These are phyloP conservation scores for Carex parvula DNA, from an alignment of 176 grass and related monocot genomes.

Conservation along the genomic window DNA sequence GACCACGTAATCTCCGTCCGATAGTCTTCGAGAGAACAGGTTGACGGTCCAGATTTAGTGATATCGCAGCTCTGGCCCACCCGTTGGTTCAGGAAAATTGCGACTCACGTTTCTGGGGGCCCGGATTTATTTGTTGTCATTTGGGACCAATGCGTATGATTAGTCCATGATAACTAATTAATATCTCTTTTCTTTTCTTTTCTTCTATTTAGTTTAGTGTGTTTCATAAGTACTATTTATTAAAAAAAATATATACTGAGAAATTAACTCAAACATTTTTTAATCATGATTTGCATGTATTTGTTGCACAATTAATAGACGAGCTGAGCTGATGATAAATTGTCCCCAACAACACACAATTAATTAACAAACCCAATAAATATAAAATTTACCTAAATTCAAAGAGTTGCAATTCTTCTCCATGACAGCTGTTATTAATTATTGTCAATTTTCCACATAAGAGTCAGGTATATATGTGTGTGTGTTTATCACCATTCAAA, in stretches of 20 bases:
- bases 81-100: slow-evolving; percentile 11
- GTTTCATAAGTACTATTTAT: not conserved
- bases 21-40: not conserved
- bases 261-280: no score
- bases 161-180: not conserved
- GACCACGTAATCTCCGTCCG: slow-evolving; percentile 6
- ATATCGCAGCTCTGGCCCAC: not conserved
- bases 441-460: not conserved
- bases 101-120: slow-evolving; percentile 2
- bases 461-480: not conserved
- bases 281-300: not conserved
- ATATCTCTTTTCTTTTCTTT: not conserved
- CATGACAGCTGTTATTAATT: not conserved
- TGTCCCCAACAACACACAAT: not conserved
- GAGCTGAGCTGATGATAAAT: not conserved
- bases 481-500: slow-evolving; percentile 7
- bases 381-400: not conserved
- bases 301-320: not conserved
- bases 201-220: not conserved
- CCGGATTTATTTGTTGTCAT: not conserved
- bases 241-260: not conserved
- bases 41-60: not conserved
- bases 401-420: not conserved
- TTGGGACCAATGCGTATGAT: not conserved
- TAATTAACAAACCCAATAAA: not conserved